Conservation (phyloP, 257 asterid species). For the Lantana camara region DNA sequence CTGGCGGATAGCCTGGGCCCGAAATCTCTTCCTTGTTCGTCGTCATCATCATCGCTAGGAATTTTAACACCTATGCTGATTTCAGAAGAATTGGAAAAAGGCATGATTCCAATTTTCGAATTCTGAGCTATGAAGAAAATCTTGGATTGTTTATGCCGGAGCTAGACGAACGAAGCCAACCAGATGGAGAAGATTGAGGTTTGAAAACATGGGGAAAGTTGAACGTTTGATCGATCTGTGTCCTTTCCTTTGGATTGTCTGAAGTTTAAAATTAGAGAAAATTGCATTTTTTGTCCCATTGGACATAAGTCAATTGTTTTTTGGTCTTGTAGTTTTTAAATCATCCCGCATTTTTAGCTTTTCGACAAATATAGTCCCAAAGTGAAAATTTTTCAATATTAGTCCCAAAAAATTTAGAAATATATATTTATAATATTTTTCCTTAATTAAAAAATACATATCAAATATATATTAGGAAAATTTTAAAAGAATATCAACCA, state of each 20-base stretch:
- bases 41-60: slow-evolving; percentile 36
- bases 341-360: too few relatives aligned
- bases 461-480: too few relatives aligned
- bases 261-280: neutral
- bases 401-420: too few relatives aligned
- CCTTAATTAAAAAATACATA: too few relatives aligned
- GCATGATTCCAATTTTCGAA: slow-evolving; percentile 17
- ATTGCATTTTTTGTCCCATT: neutral
- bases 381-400: too few relatives aligned
- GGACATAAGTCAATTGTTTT: too few relatives aligned
- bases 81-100: slow-evolving; percentile 28
- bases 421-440: too few relatives aligned
- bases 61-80: slow-evolving; percentile 20
- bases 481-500: too few relatives aligned
- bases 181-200: slow-evolving; percentile 1
- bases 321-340: too few relatives aligned
- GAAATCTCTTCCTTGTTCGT: slow-evolving; percentile 15
- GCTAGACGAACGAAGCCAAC: slow-evolving; percentile 11
- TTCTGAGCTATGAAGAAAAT: neutral
- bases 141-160: slow-evolving; percentile 20
- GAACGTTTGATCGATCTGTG: slow-evolving; percentile 18
- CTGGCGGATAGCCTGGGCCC: slow-evolving; percentile 22
- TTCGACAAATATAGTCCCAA: too few relatives aligned
- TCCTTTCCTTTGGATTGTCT: neutral
- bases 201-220: neutral